These are phyloP conservation scores for Apiotrichum sp. DNA, from an alignment of 1,284 basidiomycete genomes.

Conservation along the genomic window DNA sequence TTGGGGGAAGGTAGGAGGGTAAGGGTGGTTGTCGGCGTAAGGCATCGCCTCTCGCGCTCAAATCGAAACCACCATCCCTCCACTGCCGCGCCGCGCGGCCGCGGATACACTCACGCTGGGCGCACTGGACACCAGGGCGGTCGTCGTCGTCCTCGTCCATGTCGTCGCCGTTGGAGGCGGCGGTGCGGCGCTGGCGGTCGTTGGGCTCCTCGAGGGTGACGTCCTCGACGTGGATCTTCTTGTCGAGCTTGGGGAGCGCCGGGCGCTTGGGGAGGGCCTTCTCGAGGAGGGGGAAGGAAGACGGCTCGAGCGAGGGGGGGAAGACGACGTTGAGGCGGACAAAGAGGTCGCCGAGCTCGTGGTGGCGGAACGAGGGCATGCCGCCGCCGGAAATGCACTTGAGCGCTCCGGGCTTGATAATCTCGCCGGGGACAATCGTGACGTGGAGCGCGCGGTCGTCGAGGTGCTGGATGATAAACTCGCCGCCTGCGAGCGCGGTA, in stretches of 20 bases:
- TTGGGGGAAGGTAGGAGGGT: too few relatives aligned
- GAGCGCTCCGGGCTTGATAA: constrained; percentile 85
- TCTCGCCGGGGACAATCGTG: constrained; percentile 79
- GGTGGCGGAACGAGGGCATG: constrained; percentile 97
- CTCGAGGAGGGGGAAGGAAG: constrained; percentile 71
- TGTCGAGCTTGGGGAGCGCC: constrained; percentile 61
- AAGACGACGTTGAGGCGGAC: constrained; percentile 83
- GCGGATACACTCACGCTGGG: constrained; percentile 44
- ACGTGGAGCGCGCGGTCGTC: constrained; percentile 86
- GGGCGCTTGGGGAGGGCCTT: constrained; percentile 75
- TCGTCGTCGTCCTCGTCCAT: constrained; percentile 79
- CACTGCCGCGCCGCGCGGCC: too few relatives aligned
- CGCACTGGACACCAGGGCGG: constrained; percentile 50
- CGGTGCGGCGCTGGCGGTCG: constrained; percentile 59
- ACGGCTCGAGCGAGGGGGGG: constrained; percentile 72
- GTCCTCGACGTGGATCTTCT: constrained; percentile 72
- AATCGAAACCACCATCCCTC: too few relatives aligned
- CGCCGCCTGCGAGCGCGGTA: constrained; percentile 88
- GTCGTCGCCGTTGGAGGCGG: constrained; percentile 55
- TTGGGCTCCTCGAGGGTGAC: constrained; percentile 78
- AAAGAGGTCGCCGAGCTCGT: constrained; percentile 91
- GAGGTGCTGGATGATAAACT: constrained; percentile 84
- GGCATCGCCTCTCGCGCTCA: too few relatives aligned
- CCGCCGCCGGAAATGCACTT: constrained; percentile 93
- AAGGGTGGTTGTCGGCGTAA: too few relatives aligned